Base-by-base conservation (phyloP, 352 stramenopile species). In the Pythium brachiatum region DNA sequence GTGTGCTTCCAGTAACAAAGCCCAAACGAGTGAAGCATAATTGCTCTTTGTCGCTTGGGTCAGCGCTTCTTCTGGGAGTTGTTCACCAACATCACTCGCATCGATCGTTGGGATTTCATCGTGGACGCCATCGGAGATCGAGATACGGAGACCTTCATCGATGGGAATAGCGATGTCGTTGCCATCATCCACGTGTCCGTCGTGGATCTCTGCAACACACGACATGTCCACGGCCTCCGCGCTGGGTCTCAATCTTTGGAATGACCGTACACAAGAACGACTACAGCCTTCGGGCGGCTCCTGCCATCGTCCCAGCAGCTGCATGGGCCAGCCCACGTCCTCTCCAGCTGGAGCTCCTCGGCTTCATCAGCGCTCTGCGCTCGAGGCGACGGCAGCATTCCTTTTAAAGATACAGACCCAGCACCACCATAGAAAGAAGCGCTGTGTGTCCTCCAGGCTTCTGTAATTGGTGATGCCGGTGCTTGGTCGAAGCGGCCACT, bases 1-100 rank as follows among this genome's bases (percentile, higher is more conserved):
- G 23, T 75, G 68, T 1, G 68, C 64, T 18, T 60, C 48, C 18
- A 66, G 27, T 2, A 75, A 38, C 18, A 54, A 38, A 8, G 31
- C 27, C 20, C 48, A 60, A 7, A 75, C 43, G 23, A 60, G 18
- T 8, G 63, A 58, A 3, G 69, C 21, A 15, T 62, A 64, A n/a
- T n/a, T n/a, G 25, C 71, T 69, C 20, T 57, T 48, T n/a, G 50
- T 48, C 2, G 29, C 29, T 18, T 66, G 57, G 7, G 53, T 20
- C 18, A 38, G 32, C 39, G 25, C 56, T 26, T 61, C 20, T 47
- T 69, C 55, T 13, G 9, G 11, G 31, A 58, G 29, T 23, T 66
- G 39, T 25, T 66, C 32, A 32, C 58, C 64, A 18, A 66, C 34
- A 21, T 36, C 50, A 51, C 27, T 61, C 8, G 60, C 54, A 41